Base-by-base conservation (phyloP, 1,139 yeast species). In the Debaryomyces sp. region DNA sequence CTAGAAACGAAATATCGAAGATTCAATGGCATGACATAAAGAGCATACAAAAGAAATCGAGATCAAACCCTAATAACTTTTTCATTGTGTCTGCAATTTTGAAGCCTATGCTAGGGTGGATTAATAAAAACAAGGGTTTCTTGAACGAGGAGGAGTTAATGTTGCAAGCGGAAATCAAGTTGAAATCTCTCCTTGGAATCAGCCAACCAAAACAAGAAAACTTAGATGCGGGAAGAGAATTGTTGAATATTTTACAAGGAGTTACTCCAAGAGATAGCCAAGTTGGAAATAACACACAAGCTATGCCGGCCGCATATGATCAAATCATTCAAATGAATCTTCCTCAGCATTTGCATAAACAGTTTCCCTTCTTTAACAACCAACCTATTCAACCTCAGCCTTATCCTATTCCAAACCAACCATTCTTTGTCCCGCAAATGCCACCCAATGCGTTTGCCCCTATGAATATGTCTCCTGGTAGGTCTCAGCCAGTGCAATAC, bases 1-100 rank as follows among this genome's bases (percentile, higher is more conserved):
- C 90, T 2, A 80, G 96, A 59, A 89, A 89, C 63, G 99, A 95
- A 68, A 94, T 95, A 55, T 81, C 84, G 30, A 79, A 66, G 46
- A 73, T 77, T 35, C 65, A 74, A 56, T 77, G 81, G 81, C 71
- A 70, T 53, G 78, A 74, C 52, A 54, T 75, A 33, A 74, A 71
- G 55, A 33, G 59, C 10, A 59, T 76, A 34, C 71, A 63, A 50
- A 73, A 71, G 56, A 64, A 64, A 41, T 70, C 70, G 41, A 70
- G 71, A 52, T 57, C 72, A 49, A 68, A 80, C 63, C 68, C 77
- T 4, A 67, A 78, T 63, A 68, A 75, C 44, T 85, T 70, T 56
- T 87, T 84, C 60, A 68, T 87, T 36, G 81, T 87, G 13, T 72
- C 77, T 15, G 75, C 87, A 2, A 78, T 87, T 70, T 70, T 84